Evolutionary conservation across 106 monocot genomes (phyloP).

Genomic region (Dioscorea alata): DNA sequence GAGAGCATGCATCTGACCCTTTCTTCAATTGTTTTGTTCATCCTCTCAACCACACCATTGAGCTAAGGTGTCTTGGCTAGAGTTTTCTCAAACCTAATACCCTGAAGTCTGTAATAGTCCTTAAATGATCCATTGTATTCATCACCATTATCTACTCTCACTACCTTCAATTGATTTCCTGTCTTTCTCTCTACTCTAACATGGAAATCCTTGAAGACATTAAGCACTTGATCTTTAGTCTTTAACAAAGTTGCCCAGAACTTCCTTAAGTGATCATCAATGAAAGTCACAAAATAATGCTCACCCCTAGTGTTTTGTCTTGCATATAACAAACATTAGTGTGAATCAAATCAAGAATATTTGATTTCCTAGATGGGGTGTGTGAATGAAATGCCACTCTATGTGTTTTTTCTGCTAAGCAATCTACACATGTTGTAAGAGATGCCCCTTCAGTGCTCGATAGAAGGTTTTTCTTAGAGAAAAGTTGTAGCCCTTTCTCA

Average conservation of each 20-base stretch:
- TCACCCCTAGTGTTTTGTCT: background rate
- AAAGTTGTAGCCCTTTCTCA: background rate
- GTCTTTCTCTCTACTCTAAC: background rate
- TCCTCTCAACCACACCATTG: too few species aligned
- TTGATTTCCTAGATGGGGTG: background rate
- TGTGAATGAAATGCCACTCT: background rate
- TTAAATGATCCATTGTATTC: too few species aligned
- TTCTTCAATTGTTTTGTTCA: too few species aligned
- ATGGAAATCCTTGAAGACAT: constrained; percentile 1
- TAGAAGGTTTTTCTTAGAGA: background rate
- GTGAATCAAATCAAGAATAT: constrained; percentile 5
- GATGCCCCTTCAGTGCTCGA: background rate
- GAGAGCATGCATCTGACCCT: too few species aligned
- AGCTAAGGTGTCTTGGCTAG: too few species aligned
- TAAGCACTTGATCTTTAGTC: too few species aligned
- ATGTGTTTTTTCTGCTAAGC: background rate
- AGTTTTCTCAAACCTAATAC: too few species aligned
- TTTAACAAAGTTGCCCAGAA: too few species aligned
- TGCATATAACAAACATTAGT: background rate
- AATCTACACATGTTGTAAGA: background rate
- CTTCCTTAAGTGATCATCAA: background rate
- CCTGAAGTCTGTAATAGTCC: too few species aligned
- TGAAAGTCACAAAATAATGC: background rate
- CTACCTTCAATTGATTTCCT: background rate
- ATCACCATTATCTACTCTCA: too few species aligned